These are phyloP conservation scores for Coemansia guatemalensis DNA, from an alignment of 192 early-diverging fungal genomes.

Conservation along the genomic window DNA sequence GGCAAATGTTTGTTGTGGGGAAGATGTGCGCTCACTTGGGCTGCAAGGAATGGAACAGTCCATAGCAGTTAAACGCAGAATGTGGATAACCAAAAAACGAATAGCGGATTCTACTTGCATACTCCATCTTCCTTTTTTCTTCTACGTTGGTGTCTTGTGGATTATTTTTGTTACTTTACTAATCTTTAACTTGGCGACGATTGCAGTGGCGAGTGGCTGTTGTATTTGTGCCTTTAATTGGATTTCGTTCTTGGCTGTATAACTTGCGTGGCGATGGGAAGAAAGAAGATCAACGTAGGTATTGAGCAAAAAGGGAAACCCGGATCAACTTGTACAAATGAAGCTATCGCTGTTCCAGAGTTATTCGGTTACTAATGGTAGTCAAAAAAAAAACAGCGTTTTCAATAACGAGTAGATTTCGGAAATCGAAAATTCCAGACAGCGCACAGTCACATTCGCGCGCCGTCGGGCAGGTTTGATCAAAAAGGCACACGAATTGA, in stretches of 20 bases:
- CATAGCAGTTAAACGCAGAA: background rate
- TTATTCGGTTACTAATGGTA: background rate
- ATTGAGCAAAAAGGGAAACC: background rate
- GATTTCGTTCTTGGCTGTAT: background rate
- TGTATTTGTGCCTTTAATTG: conserved; percentile 3
- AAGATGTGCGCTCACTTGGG: background rate
- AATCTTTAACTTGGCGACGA: background rate
- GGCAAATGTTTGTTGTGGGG: background rate
- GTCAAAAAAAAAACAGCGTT: conserved; percentile 11
- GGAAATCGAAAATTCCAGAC: conserved; percentile 54
- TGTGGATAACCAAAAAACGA: background rate
- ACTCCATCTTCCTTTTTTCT: background rate
- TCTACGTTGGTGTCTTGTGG: background rate
- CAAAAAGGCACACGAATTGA: conserved; percentile 57
- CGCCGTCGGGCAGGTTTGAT: conserved; percentile 53
- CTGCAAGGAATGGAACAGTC: background rate
- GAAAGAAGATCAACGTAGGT: conserved; percentile 56
- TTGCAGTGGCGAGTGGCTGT: background rate
- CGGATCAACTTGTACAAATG: background rate
- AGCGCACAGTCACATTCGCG: conserved; percentile 53
- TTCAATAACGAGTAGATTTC: conserved; percentile 27
- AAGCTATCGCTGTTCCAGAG: background rate
- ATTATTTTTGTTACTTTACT: background rate
- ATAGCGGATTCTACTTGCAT: background rate
- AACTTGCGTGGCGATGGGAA: conserved; percentile 29